A percentile compares a stretch with the other conserved stretches of the same genome.
These are phyloP conservation scores for Beauveria sp. DNA, from an alignment of 2,329 filamentous ascomycete genomes.

Conservation along the genomic window DNA sequence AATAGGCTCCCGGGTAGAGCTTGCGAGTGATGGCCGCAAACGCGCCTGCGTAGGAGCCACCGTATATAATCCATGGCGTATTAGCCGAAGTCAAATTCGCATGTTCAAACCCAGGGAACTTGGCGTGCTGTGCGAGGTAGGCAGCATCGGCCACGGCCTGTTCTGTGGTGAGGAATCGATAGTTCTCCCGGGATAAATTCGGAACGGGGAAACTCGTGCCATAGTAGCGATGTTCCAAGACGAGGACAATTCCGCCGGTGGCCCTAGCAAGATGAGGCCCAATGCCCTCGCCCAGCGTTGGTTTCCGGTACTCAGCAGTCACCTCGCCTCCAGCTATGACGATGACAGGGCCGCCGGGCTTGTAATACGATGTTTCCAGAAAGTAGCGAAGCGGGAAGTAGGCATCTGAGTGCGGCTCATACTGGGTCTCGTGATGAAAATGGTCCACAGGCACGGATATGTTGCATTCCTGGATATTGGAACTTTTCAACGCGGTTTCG, in stretches of 20 bases:
- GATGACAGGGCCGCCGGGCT: constrained; percentile 71
- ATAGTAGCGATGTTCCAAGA: constrained; percentile 85
- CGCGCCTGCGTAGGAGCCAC: constrained; percentile 75
- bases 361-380: constrained; percentile 72
- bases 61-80: constrained; percentile 70
- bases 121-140: constrained; percentile 69
- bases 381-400: constrained; percentile 70
- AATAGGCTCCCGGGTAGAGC: constrained; percentile 70
- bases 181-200: constrained; percentile 57
- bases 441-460: constrained; percentile 59
- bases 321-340: constrained; percentile 69
- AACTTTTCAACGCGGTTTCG: background rate
- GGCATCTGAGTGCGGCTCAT: constrained; percentile 66
- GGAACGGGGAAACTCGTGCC: constrained; percentile 63
- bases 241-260: constrained; percentile 66
- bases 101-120: constrained; percentile 62
- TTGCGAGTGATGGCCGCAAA: constrained; percentile 71
- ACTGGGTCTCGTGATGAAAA: constrained; percentile 70
- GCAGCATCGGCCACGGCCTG: constrained; percentile 75
- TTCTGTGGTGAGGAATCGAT: constrained; percentile 77
- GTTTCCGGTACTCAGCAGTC: constrained; percentile 50
- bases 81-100: constrained; percentile 56
- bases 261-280: constrained; percentile 61
- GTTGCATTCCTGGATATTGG: constrained; percentile 15
- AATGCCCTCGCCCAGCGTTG: constrained; percentile 70